These are phyloP conservation scores for Termitomyces sp. DNA, from an alignment of 768 basidiomycete genomes.

Conservation along the genomic window DNA sequence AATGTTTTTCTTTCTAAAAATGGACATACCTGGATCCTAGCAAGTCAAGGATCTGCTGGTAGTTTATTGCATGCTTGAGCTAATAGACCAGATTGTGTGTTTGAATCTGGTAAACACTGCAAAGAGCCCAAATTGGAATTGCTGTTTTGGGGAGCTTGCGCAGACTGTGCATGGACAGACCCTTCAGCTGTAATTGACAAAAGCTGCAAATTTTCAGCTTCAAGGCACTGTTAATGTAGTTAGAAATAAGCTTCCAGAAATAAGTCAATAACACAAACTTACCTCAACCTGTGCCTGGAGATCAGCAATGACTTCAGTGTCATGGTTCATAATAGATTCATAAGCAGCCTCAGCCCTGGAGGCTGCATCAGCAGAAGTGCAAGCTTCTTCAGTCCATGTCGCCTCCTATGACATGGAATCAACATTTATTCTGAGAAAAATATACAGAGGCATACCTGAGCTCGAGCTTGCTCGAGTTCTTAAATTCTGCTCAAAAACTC, in stretches of 20 bases:
- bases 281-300: not conserved
- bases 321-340: not conserved
- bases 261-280: not conserved
- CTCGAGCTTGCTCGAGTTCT: not conserved
- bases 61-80: not conserved
- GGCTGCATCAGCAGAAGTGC: not conserved
- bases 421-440: not conserved
- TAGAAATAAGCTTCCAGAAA: not conserved
- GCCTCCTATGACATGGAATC: not conserved
- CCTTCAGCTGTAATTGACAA: not conserved
- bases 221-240: not conserved
- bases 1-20: not conserved
- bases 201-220: not conserved
- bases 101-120: not conserved
- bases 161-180: not conserved
- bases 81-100: not conserved
- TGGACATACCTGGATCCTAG: not conserved
- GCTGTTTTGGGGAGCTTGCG: not conserved
- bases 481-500: not conserved
- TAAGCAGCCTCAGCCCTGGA: not conserved
- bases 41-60: not conserved
- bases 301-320: not conserved
- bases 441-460: not conserved
- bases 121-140: not conserved
- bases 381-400: not conserved